phyloP scores from a whole-genome alignment of 805 yeast species.

The Zygosaccharomyces kombuchaensis region DNA sequence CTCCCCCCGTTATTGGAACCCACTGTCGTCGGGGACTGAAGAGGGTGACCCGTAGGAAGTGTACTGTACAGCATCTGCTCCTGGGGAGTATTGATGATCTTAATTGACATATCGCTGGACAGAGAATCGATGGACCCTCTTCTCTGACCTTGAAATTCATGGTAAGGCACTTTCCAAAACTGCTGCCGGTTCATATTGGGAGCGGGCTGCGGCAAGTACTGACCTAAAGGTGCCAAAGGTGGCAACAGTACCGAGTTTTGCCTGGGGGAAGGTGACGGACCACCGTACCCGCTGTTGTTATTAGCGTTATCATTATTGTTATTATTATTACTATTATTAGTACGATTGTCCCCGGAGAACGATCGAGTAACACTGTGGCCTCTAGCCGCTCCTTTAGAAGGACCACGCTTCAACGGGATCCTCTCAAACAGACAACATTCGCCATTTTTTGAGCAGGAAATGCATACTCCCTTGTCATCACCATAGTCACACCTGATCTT shows the following conservation, averaged over 20 bases:
- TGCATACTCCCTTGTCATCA: slow-evolving; percentile 50
- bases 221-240: slow-evolving; percentile 33
- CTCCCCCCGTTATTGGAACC: neutral
- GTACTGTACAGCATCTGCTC: slow-evolving; percentile 21
- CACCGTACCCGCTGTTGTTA: slow-evolving; percentile 2
- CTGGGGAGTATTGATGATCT: slow-evolving; percentile 15
- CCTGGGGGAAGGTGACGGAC: slow-evolving; percentile 17
- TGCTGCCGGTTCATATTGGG: slow-evolving; percentile 26
- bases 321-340: slow-evolving; percentile 7
- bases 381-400: slow-evolving; percentile 64
- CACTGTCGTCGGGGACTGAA: slow-evolving; percentile 8
- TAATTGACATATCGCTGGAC: slow-evolving; percentile 29
- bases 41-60: slow-evolving; percentile 8
- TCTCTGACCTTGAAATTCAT: slow-evolving; percentile 30
- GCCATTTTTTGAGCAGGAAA: slow-evolving; percentile 56
- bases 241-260: slow-evolving; percentile 27
- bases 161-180: slow-evolving; percentile 37
- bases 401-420: slow-evolving; percentile 74
- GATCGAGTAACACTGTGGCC: slow-evolving; percentile 10
- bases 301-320: neutral
- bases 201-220: slow-evolving; percentile 25
- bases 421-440: slow-evolving; percentile 66
- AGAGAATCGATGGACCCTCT: slow-evolving; percentile 33
- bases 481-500: slow-evolving; percentile 69
- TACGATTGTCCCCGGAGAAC: slow-evolving; percentile 7